Percentiles rank a stretch among this genome's conserved stretches.
These are phyloP conservation scores for Thermothielavioides terrestris DNA, from an alignment of 495 filamentous ascomycete genomes.

Conservation along the genomic window DNA sequence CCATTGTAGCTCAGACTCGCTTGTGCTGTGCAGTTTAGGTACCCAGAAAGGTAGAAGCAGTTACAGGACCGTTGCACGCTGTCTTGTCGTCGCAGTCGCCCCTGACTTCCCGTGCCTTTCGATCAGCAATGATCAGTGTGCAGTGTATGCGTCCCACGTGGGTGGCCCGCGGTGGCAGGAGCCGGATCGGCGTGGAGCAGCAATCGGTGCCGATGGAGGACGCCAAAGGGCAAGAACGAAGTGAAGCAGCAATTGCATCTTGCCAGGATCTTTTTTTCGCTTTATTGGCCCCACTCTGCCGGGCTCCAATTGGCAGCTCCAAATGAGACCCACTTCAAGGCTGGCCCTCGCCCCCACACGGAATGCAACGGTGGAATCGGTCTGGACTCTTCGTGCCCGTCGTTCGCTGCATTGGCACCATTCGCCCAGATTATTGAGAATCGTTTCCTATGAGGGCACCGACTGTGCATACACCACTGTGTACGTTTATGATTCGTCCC, in stretches of 20 bases:
- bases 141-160: slow-evolving; percentile 11
- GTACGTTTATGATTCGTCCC: too few relatives aligned
- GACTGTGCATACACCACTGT: too few relatives aligned
- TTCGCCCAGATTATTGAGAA: neutral
- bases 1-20: too few relatives aligned
- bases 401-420: too few relatives aligned
- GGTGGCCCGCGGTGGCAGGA: slow-evolving; percentile 8
- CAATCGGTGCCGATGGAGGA: neutral
- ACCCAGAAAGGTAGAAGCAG: too few relatives aligned
- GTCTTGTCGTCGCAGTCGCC: too few relatives aligned
- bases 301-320: neutral
- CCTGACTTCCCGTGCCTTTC: neutral
- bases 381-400: neutral
- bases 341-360: neutral
- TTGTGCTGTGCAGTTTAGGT: too few relatives aligned
- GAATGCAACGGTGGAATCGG: neutral
- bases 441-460: too few relatives aligned
- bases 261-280: too few relatives aligned
- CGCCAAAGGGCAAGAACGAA: neutral
- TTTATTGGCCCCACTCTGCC: neutral
- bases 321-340: slow-evolving; percentile 1
- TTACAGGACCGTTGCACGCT: too few relatives aligned
- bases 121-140: neutral
- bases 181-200: slow-evolving; percentile 17
- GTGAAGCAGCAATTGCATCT: neutral